Base-by-base conservation (phyloP, 495 filamentous ascomycete genomes). In the Choiromyces venosus region DNA sequence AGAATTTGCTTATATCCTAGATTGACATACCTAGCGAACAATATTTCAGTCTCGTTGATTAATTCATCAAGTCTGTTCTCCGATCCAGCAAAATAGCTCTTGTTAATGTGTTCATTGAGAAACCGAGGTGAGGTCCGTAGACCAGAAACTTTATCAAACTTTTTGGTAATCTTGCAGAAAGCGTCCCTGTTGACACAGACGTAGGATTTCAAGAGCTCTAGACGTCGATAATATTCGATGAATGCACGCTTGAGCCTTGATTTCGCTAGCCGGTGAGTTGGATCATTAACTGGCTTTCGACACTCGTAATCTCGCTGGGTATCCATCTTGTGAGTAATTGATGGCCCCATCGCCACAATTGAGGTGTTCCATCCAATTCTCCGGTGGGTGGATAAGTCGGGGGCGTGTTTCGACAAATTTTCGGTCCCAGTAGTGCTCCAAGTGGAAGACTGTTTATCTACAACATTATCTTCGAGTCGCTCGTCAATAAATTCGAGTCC, bases 111-210 rank as follows among this genome's bases (percentile, higher is more conserved):
- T 74, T 97, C 95, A 14, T 89, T 89, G 92, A 97, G 94, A 80
- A 93, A 98, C 40, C 91, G 86, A 76, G 90, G 86, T 10, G 90
- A 87, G 3, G 92, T 91, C 37, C 89, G 87, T 66, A 93, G 88
- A 74, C 94, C 88, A 69, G 92, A 87, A 8, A 89, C 87, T 82
- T 98, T 98, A 84, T 99, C 94, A 78, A 93, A 97, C 83, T 99
- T 99, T 83, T 99, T 99, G 83, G 95, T 98, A 80, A 99, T 93
- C 82, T 99, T 99, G 10, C 94, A 91, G 73, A 98, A 97, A 1
- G 93, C 96, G 2, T 92, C 95, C 67, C 91, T 87, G 79, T 99
- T 99, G 19, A 97, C 84, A 29, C 93, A 85, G 8, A 92, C 91
- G 79, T 95, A 99, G 0, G 91, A 91, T 83, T 97, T 97, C 33